Evolutionary conservation across 2,329 filamentous ascomycete species (phyloP).

Genomic region (Diaporthe batatas): DNA sequence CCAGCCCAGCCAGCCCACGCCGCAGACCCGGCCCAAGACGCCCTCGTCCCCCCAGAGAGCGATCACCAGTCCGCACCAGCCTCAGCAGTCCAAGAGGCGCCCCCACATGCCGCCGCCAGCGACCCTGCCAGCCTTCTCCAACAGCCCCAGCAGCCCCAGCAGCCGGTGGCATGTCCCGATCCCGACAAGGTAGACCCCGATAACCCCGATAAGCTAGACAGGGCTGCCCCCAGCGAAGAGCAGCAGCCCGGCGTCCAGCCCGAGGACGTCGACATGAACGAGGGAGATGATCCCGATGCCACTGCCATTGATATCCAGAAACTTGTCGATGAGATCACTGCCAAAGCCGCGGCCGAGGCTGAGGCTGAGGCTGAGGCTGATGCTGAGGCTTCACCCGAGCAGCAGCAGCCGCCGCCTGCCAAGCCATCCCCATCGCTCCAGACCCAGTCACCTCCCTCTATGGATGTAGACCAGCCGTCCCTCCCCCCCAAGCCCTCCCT

Average conservation of each 20-base stretch:
- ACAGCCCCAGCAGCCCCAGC: conserved; percentile 18
- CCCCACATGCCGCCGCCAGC: conserved; percentile 36
- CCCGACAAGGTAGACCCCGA: conserved; percentile 37
- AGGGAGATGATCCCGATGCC: conserved; percentile 39
- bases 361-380: conserved; percentile 44
- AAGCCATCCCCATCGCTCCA: conserved; percentile 41
- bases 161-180: conserved; percentile 31
- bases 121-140: conserved; percentile 31
- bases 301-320: conserved; percentile 53
- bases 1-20: conserved; percentile 35
- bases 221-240: conserved; percentile 21
- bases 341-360: conserved; percentile 46
- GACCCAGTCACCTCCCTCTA: conserved; percentile 41
- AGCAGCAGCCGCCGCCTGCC: conserved; percentile 31
- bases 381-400: conserved; percentile 43
- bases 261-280: conserved; percentile 41
- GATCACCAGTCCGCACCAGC: conserved; percentile 16
- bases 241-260: conserved; percentile 36
- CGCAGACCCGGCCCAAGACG: conserved; percentile 36
- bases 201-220: conserved; percentile 35
- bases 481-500: conserved; percentile 50
- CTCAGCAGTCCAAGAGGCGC: conserved; percentile 35
- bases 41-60: conserved; percentile 35
- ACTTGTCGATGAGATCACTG: conserved; percentile 53
- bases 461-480: conserved; percentile 46